phyloP scores from a whole-genome alignment of 257 asterid genomes.

The Catharanthus roseus region DNA sequence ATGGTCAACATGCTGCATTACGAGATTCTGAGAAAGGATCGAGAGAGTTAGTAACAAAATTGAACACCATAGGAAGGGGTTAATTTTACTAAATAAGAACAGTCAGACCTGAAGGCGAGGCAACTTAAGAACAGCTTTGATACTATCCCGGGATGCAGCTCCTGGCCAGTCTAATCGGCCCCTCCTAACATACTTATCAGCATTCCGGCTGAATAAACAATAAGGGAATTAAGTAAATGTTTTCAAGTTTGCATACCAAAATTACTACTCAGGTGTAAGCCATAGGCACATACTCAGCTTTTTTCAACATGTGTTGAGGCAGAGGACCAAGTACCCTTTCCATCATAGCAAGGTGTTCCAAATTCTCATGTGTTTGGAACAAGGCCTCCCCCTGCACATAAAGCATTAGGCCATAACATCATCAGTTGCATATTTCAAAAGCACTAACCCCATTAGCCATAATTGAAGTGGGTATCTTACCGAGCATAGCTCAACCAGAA shows the following conservation, averaged over 20 bases:
- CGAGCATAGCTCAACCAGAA: constrained; percentile 84
- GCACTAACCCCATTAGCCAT: not conserved
- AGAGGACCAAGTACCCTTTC: constrained; percentile 79
- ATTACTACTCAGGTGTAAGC: not conserved
- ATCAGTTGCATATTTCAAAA: not conserved
- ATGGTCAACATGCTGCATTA: constrained; percentile 94
- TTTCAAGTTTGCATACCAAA: not conserved
- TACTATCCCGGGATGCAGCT: constrained; percentile 75
- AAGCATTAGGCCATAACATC: not conserved
- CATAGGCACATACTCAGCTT: constrained; percentile 51
- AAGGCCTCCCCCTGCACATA: constrained; percentile 66
- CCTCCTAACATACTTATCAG: constrained; percentile 69
- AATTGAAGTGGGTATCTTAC: constrained; percentile 24
- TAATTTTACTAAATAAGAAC: not conserved
- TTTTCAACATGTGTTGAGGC: constrained; percentile 75
- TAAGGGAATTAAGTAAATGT: not conserved
- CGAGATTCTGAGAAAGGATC: constrained; percentile 35
- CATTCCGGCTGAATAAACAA: constrained; percentile 48
- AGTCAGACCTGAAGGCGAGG: constrained; percentile 57
- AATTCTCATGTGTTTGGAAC: constrained; percentile 85
- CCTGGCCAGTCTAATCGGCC: constrained; percentile 86
- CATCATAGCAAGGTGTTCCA: constrained; percentile 98
- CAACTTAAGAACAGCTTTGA: constrained; percentile 63
- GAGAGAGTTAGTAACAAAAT: not conserved
- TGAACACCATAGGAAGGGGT: not conserved